Conservation (phyloP, 2,329 filamentous ascomycete genomes). For the Neofusicoccum parvum region DNA sequence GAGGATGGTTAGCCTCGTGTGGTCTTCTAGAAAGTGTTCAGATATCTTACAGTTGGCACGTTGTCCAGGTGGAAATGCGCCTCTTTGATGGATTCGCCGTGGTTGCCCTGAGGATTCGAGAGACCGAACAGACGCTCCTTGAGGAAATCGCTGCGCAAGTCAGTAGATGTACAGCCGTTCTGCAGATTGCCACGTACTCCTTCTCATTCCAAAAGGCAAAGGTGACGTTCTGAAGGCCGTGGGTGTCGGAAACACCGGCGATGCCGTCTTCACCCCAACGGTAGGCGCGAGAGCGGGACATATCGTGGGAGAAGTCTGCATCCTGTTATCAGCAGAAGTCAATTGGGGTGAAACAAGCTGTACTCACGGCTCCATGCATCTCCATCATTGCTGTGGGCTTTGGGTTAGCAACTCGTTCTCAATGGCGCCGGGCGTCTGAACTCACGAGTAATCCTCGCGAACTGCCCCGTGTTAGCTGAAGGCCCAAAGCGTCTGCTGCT, state of each 20-base stretch:
- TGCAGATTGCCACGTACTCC: constrained; percentile 63
- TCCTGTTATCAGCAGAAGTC: constrained; percentile 30
- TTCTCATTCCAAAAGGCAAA: constrained; percentile 98
- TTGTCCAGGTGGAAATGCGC: constrained; percentile 96
- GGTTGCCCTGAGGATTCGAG: constrained; percentile 95
- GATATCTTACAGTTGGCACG: constrained; percentile 65
- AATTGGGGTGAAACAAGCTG: not conserved
- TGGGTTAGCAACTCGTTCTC: constrained; percentile 30
- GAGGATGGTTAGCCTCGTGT: constrained; percentile 26
- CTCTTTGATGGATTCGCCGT: constrained; percentile 96
- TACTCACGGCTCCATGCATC: constrained; percentile 93
- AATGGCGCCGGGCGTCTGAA: constrained; percentile 25
- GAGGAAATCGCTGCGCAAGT: constrained; percentile 72
- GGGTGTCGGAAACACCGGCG: constrained; percentile 90
- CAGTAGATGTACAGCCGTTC: constrained; percentile 35
- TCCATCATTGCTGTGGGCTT: constrained; percentile 65
- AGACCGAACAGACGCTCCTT: constrained; percentile 95
- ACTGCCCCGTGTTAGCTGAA: constrained; percentile 55
- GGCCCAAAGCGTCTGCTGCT: constrained; percentile 6
- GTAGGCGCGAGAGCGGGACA: constrained; percentile 84
- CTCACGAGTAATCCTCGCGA: constrained; percentile 85
- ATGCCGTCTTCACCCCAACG: constrained; percentile 98
- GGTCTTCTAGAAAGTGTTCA: constrained; percentile 23
- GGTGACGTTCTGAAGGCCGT: constrained; percentile 87
- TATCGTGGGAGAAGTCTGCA: constrained; percentile 88